These are phyloP conservation scores for Fusarium sp. DNA, from an alignment of 2,329 filamentous ascomycete species.

Conservation along the genomic window DNA sequence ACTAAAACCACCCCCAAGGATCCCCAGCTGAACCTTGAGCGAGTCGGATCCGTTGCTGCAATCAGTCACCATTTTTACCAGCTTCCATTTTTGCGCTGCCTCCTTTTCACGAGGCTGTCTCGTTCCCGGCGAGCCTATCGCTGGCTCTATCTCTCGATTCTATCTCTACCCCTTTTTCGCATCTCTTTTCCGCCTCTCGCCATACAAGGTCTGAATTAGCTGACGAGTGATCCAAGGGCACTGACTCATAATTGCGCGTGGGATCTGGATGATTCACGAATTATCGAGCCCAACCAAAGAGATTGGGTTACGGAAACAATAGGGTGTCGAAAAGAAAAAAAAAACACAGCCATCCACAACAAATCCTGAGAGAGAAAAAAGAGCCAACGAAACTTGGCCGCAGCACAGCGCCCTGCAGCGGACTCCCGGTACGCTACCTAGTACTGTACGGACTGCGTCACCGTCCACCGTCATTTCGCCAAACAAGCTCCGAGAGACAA, in stretches of 20 bases:
- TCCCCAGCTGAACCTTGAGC: slow-evolving; percentile 34
- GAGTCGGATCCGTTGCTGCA: slow-evolving; percentile 18
- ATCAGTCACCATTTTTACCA: slow-evolving; percentile 26
- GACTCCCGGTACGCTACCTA: slow-evolving; percentile 23
- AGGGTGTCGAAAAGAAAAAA: slow-evolving; percentile 26
- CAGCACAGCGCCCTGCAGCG: slow-evolving; percentile 36
- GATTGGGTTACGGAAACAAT: slow-evolving; percentile 32
- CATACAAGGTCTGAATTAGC: slow-evolving; percentile 10
- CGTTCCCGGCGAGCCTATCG: slow-evolving; percentile 23
- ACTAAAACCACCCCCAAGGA: slow-evolving; percentile 32
- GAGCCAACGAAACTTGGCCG: slow-evolving; percentile 34
- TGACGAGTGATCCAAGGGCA: slow-evolving; percentile 20
- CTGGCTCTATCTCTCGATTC: slow-evolving; percentile 3
- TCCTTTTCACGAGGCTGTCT: slow-evolving; percentile 37
- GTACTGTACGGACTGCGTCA: slow-evolving; percentile 38
- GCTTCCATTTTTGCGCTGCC: slow-evolving; percentile 27
- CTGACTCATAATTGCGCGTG: slow-evolving; percentile 38
- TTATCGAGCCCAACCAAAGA: slow-evolving; percentile 27
- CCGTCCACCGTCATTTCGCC: slow-evolving; percentile 39
- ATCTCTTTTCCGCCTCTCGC: slow-evolving; percentile 19
- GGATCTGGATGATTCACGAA: slow-evolving; percentile 30
- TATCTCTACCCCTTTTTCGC: slow-evolving; percentile 22
- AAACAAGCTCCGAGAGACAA: slow-evolving; percentile 16
- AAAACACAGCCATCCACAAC: slow-evolving; percentile 26
- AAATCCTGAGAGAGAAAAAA: slow-evolving; percentile 11